These are phyloP conservation scores for Agrocybe chaxingu DNA, from an alignment of 768 basidiomycete genomes.

Conservation along the genomic window DNA sequence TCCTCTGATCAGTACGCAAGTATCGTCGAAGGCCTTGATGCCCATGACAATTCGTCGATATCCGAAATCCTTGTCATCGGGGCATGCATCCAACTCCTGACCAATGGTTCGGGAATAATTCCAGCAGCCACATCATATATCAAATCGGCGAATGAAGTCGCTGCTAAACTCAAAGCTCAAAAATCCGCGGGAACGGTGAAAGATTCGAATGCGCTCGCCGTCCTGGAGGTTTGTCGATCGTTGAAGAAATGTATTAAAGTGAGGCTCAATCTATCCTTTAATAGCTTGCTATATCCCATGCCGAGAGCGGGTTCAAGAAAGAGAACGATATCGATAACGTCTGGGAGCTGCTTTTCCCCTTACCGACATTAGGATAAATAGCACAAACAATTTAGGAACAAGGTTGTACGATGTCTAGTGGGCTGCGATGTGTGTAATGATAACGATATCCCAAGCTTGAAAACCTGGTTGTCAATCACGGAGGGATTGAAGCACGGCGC, in stretches of 20 bases:
- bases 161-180: conserved; percentile 10
- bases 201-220: conserved; percentile 5
- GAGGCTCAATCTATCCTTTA: neutral
- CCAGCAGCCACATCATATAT: conserved; percentile 4
- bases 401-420: no score
- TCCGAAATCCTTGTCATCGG: conserved; percentile 11
- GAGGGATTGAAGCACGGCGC: no score
- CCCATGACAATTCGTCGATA: neutral
- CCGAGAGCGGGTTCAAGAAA: conserved; percentile 4
- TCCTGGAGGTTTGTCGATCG: conserved; percentile 10
- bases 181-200: conserved; percentile 7
- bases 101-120: conserved; percentile 4
- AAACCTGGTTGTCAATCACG: no score
- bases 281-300: conserved; percentile 7
- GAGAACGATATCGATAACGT: conserved; percentile 5
- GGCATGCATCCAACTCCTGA: conserved; percentile 13
- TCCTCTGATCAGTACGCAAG: neutral
- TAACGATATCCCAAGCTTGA: no score
- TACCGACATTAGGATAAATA: no score
- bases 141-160: conserved; percentile 4
- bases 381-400: no score
- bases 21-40: conserved; percentile 7
- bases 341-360: conserved; percentile 6
- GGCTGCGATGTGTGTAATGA: no score
- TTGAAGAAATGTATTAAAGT: neutral